These are phyloP conservation scores for Tricholoma bakamatsutake DNA, from an alignment of 768 basidiomycete genomes.

Conservation along the genomic window DNA sequence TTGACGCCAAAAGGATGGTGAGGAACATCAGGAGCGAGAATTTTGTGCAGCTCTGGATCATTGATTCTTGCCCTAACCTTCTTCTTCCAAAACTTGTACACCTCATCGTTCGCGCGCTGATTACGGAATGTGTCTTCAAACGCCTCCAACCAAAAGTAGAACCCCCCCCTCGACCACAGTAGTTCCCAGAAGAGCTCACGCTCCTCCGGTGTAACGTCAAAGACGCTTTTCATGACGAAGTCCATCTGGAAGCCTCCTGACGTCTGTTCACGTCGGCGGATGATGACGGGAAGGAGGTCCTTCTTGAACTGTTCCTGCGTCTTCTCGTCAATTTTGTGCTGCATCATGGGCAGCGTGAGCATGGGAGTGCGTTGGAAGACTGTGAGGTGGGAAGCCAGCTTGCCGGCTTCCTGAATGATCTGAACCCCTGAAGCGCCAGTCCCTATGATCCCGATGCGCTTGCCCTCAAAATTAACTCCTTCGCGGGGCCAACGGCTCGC, in stretches of 20 bases:
- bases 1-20: conserved; percentile 9
- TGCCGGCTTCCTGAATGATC: conserved; percentile 9
- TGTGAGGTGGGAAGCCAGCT: conserved; percentile 7
- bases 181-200: conserved; percentile 9
- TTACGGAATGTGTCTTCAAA: conserved; percentile 7
- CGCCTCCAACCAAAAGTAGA: conserved; percentile 1
- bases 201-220: conserved; percentile 9
- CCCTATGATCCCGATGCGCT: conserved; percentile 16
- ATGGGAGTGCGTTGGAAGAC: conserved; percentile 14
- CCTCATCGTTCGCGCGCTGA: neutral
- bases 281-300: neutral
- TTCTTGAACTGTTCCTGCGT: neutral
- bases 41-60: conserved; percentile 5
- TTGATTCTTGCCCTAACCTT: conserved; percentile 9
- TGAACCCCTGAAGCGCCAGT: conserved; percentile 15
- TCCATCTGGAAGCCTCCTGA: conserved; percentile 1
- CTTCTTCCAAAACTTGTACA: conserved; percentile 11
- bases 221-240: neutral
- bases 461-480: conserved; percentile 7
- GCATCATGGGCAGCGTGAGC: conserved; percentile 6
- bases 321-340: neutral
- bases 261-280: neutral
- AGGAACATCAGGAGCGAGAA: conserved; percentile 9
- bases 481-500: conserved; percentile 12
- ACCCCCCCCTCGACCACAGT: conserved; percentile 11